Evolutionary conservation across 78 protist genomes (phyloP), one percentile per base, ranked within the genome.

Genomic region (Dictyostelium brefeldianum): DNA sequence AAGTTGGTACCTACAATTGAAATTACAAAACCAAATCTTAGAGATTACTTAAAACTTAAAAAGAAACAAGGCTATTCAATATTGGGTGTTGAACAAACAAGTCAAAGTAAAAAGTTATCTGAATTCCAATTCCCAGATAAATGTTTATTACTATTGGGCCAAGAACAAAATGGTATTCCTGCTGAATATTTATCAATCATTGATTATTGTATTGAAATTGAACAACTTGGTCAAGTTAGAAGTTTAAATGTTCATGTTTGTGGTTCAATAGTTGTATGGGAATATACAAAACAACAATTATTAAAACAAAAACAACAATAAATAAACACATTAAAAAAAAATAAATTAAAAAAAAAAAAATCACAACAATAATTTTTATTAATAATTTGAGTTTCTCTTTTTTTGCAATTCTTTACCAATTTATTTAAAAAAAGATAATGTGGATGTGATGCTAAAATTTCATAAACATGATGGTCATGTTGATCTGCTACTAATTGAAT

Each of bases 211-310:
- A 31, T 97, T 12, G 98, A 97, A 78, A 97, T 97, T 29, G 97
- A 96, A 54, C 98, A 97, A 82, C 79, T 92, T 22, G 98, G 98
- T 17, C 54, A 96, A 57, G 90, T 97, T n/a, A 90, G 98, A n/a
- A 92, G 97, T 15, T 89, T 97, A 64, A 97, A 97, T 83, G 98
- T 97, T 46, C 98, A 97, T 70, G 98, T 97, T 2, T 70, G 90
- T n/a, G 96, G 84, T 5, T 81, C 96, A 20, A 95, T 97, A 54
- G 17, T 93, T 15, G 57, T 95, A 22, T 97, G 87, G 81, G 96
- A 97, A 69, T 95, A 94, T 78, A 91, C 98, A 6, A 71, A 89
- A 48, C 97, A 96, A 78, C 70, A 74, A 65, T 25, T 87, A 17
- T 48, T 87, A 50, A 73, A 87, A 80, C 56, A 73, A 73, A 25